These are phyloP conservation scores for Brassica carinata DNA, from an alignment of 345 rosid genomes.

Conservation along the genomic window DNA sequence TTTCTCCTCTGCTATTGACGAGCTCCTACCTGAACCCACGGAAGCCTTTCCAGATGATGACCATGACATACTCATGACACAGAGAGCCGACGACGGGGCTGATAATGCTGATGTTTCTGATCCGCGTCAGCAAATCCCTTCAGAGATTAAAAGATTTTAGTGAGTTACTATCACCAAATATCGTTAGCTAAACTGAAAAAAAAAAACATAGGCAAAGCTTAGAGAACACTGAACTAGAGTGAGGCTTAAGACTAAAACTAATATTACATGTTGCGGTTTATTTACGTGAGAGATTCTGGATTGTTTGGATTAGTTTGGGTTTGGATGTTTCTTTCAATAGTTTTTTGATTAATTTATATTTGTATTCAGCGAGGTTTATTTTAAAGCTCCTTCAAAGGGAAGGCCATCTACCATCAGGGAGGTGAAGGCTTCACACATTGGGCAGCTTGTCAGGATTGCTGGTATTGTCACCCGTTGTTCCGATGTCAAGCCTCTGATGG, in stretches of 20 bases:
- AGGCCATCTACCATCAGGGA: slow-evolving; percentile 82
- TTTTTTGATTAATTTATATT: slow-evolving; percentile 18
- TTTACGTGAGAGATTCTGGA: background rate
- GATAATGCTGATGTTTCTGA: slow-evolving; percentile 67
- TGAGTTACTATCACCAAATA: slow-evolving; percentile 45
- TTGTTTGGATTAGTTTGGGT: background rate
- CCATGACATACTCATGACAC: slow-evolving; percentile 85
- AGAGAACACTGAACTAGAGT: background rate
- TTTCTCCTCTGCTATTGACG: slow-evolving; percentile 78
- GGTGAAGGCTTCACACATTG: slow-evolving; percentile 91
- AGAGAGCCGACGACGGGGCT: slow-evolving; percentile 71
- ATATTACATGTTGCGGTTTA: background rate
- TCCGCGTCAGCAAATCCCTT: slow-evolving; percentile 78
- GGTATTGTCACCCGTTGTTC: slow-evolving; percentile 98
- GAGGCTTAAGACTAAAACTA: background rate
- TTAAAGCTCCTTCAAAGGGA: slow-evolving; percentile 83
- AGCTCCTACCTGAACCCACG: slow-evolving; percentile 82
- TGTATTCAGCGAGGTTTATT: slow-evolving; percentile 80
- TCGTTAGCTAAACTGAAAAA: background rate
- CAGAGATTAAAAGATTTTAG: slow-evolving; percentile 89
- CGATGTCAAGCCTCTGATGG: slow-evolving; percentile 98
- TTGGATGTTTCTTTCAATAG: background rate
- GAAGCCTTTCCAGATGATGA: slow-evolving; percentile 92
- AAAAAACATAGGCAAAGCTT: background rate
- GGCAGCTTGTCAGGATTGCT: slow-evolving; percentile 86